Conservation (phyloP, 768 basidiomycete species). For the Mycena maculata region DNA sequence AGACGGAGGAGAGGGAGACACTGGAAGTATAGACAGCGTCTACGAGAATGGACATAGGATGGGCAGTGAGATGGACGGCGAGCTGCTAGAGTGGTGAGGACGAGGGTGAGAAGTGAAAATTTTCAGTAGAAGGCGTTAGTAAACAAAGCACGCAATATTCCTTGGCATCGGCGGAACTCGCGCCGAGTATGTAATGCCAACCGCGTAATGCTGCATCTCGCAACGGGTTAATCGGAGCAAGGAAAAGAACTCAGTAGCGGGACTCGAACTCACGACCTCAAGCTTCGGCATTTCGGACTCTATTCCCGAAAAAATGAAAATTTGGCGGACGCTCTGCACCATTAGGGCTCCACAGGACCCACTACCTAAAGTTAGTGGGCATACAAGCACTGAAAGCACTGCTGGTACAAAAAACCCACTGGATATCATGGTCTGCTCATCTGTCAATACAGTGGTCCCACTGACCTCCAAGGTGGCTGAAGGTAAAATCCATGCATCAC, state of each 20-base stretch:
- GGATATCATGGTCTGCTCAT: too few relatives aligned
- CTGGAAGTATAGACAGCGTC: neutral
- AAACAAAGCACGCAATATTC: neutral
- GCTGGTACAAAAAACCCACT: too few relatives aligned
- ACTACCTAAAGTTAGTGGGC: neutral
- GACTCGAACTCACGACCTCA: neutral
- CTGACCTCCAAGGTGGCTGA: too few relatives aligned
- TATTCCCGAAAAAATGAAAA: neutral
- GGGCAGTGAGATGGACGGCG: neutral
- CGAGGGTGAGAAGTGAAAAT: neutral
- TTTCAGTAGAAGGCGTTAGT: neutral
- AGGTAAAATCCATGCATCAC: too few relatives aligned
- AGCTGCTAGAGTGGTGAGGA: neutral
- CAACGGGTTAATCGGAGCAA: neutral
- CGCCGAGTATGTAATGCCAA: too few relatives aligned
- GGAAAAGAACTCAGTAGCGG: neutral
- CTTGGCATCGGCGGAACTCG: too few relatives aligned
- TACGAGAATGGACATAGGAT: neutral
- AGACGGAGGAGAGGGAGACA: neutral
- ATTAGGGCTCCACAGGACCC: neutral
- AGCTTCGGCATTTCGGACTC: neutral
- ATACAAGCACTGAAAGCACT: too few relatives aligned
- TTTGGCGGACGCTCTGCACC: neutral
- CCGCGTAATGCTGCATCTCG: too few relatives aligned
- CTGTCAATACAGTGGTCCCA: too few relatives aligned